Evolutionary conservation across 768 basidiomycete genomes (phyloP), one percentile per base, ranked within the genome.

Genomic region (Roridomyces roridus): DNA sequence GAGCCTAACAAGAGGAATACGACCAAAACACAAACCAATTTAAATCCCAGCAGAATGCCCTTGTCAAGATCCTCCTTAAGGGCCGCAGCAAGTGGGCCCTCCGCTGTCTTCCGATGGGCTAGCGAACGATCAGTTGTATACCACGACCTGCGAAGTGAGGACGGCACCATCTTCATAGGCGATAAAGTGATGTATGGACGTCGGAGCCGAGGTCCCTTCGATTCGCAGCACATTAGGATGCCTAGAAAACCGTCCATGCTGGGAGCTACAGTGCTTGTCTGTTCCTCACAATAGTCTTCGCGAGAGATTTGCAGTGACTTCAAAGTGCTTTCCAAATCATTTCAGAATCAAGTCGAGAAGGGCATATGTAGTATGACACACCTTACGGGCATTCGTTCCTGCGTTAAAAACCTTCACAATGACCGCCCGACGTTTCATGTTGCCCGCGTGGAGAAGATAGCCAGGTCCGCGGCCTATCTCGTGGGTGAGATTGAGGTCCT

Each of bases 31-130:
- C 46, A 2, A n/a, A 55, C 54, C 39, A 48, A 41, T 21, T 43
- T 34, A n/a, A 48, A 42, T 6, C 46, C 54, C 0, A 55, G 39
- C 6, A 23, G 34, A 40, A 55, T 41, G 11, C 54, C 48, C 31
- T 24, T 34, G 0, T 11, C 23, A 18, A 34, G 39, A 20, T 53
- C 43, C 26, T 26, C 40, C 6, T 55, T 47, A 4, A 55, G 34
- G 1, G 54, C 54, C 4, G 8, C 14, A 17, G 54, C 46, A 6
- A 55, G 54, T 10, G 54, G 46, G n/a, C 46, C 40, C 26, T 47
- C 29, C 17, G 54, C 40, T 7, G n/a, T 47, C 18, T 48, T 41
- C 46, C 46, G 48, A 20, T 36, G 28, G 26, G 31, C 54, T 55
- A 17, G 18, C 24, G 5, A 11, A 35, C 5, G 29, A 8, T 6